Percentiles rank a stretch among this genome's conserved stretches.
These are phyloP conservation scores for Zanthoxylum bungeanum DNA, from an alignment of 345 rosid species.

Conservation along the genomic window DNA sequence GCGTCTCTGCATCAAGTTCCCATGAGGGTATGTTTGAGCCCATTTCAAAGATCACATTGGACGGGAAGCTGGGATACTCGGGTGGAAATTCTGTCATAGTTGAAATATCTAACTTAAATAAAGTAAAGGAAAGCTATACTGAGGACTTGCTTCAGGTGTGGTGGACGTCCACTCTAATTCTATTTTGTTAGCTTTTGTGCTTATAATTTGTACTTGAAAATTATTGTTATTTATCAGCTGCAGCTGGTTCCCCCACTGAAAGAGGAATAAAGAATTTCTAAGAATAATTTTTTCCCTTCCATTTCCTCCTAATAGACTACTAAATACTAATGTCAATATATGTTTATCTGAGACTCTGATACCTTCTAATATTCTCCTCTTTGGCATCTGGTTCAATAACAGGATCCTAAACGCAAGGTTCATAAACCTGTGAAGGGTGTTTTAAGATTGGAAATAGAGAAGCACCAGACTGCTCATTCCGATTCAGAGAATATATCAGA, in stretches of 20 bases:
- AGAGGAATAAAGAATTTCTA: background rate
- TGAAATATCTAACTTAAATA: conserved; percentile 92
- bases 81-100: conserved; percentile 82
- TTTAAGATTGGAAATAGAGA: conserved; percentile 90
- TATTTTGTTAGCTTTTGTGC: background rate
- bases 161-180: background rate
- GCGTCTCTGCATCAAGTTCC: conserved; percentile 81
- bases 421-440: conserved; percentile 95
- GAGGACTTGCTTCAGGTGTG: conserved; percentile 95
- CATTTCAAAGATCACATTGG: conserved; percentile 76
- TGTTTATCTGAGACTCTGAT: background rate
- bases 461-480: conserved; percentile 63
- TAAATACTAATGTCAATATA: background rate
- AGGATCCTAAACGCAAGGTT: conserved; percentile 94
- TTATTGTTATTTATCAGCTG: background rate
- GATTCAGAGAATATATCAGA: conserved; percentile 83
- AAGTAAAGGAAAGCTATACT: conserved; percentile 93
- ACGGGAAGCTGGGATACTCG: conserved; percentile 78
- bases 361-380: conserved; percentile 11
- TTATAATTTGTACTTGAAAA: background rate
- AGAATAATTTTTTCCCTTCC: background rate
- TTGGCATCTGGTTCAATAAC: conserved; percentile 18
- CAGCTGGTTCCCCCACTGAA: background rate
- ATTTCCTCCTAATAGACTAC: no score
- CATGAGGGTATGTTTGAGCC: conserved; percentile 82